These are phyloP conservation scores for Blepharisma japonicum DNA, from an alignment of 73 alveolate genomes.

Conservation along the genomic window DNA sequence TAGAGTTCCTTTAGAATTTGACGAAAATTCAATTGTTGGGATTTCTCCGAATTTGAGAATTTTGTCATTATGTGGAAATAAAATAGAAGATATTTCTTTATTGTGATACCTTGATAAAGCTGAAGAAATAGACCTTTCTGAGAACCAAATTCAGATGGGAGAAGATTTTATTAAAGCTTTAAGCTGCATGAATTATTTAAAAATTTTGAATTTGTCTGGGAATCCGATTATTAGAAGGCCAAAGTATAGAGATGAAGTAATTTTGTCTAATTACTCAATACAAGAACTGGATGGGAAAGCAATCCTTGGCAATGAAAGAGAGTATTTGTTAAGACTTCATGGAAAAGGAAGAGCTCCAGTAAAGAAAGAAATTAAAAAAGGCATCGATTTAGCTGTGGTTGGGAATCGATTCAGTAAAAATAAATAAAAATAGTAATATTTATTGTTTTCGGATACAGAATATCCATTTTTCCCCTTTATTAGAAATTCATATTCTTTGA, in stretches of 20 bases:
- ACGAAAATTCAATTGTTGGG: slow-evolving; percentile 14
- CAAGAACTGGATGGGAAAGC: slow-evolving; percentile 4
- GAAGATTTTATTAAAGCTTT: slow-evolving; percentile 11
- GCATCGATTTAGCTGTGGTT: no score
- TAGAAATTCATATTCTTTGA: no score
- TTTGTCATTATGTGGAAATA: not conserved
- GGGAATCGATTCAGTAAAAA: no score
- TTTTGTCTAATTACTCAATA: not conserved
- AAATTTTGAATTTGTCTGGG: not conserved
- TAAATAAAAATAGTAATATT: no score
- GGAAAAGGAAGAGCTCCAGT: not conserved
- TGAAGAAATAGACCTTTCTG: slow-evolving; percentile 12
- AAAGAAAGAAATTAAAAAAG: not conserved
- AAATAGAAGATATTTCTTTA: not conserved
- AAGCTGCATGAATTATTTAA: slow-evolving; percentile 1
- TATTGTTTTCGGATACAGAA: no score
- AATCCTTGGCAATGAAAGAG: slow-evolving; percentile 16
- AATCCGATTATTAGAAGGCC: not conserved
- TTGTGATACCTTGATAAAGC: not conserved
- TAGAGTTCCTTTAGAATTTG: not conserved
- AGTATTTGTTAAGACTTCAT: not conserved
- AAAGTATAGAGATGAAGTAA: slow-evolving; percentile 17
- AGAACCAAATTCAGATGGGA: not conserved
- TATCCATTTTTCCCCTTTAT: no score
- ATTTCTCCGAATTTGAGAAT: not conserved